A percentile compares a stretch with the other conserved stretches of the same genome.
Evolutionary conservation across 169 alveolate species (phyloP).

Genomic region (Eimeria acervulina): DNA sequence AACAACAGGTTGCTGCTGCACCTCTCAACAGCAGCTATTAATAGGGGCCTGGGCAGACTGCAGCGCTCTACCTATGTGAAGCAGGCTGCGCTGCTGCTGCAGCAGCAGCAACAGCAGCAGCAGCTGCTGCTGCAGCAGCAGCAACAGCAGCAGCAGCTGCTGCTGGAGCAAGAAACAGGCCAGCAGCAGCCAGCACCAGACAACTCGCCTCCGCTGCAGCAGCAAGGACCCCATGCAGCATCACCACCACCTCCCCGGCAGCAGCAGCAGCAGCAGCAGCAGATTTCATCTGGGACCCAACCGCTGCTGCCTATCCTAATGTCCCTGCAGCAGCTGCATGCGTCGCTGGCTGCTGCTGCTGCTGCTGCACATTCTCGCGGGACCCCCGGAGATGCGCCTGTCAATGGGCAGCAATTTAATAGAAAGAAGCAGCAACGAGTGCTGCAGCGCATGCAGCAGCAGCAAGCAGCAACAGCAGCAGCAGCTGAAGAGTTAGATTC

Average conservation of each 20-base stretch:
- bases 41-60: constrained; percentile 14
- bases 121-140: not conserved
- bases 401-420: not conserved
- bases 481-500: not conserved
- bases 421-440: constrained; percentile 43
- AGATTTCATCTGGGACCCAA: not conserved
- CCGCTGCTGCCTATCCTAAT: not conserved
- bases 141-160: not conserved
- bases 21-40: constrained; percentile 1
- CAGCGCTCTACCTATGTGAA: constrained; percentile 35
- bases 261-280: constrained; percentile 9
- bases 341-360: constrained; percentile 61
- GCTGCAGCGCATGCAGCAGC: constrained; percentile 55
- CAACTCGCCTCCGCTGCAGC: constrained; percentile 18
- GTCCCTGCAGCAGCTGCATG: constrained; percentile 58
- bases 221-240: not conserved
- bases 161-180: not conserved
- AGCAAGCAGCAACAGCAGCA: constrained; percentile 32
- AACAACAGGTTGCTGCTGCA: constrained; percentile 50
- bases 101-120: constrained; percentile 46
- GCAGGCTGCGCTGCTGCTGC: constrained; percentile 47
- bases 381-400: not conserved
- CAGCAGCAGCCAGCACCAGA: not conserved
- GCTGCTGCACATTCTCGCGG: not conserved
- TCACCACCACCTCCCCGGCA: constrained; percentile 1